Evolutionary conservation across 2,329 filamentous ascomycete species (phyloP).

Genomic region (Pestalotiopsis sp.): DNA sequence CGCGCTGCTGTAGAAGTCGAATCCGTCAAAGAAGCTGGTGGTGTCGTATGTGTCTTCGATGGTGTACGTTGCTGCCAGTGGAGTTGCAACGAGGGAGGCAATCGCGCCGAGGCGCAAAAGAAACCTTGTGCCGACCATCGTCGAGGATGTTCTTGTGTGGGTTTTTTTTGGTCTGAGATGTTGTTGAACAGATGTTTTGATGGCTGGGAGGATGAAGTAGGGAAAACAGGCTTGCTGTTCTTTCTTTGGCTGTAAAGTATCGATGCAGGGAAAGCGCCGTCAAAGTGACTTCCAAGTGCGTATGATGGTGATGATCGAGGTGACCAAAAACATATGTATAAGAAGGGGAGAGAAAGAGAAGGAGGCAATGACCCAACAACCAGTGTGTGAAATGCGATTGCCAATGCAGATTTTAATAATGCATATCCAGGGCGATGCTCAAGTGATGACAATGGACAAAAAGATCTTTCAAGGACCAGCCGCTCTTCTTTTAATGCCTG

Average conservation of each 20-base stretch:
- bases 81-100: constrained; percentile 10
- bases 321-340: neutral
- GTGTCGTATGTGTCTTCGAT: constrained; percentile 51
- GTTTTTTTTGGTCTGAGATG: neutral
- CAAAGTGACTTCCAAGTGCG: neutral
- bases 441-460: neutral
- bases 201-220: neutral
- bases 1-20: constrained; percentile 55
- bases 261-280: neutral
- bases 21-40: constrained; percentile 58
- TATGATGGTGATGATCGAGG: neutral
- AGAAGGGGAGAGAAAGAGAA: neutral
- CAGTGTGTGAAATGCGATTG: neutral
- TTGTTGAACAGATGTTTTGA: neutral
- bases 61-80: constrained; percentile 38
- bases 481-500: neutral
- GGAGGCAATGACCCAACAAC: constrained; percentile 1
- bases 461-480: neutral
- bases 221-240: neutral
- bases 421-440: neutral
- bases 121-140: neutral
- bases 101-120: constrained; percentile 5
- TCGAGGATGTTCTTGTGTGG: neutral
- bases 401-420: constrained; percentile 1
- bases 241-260: neutral